Conservation (phyloP, 768 basidiomycete genomes). For the Mycena alexandri region DNA sequence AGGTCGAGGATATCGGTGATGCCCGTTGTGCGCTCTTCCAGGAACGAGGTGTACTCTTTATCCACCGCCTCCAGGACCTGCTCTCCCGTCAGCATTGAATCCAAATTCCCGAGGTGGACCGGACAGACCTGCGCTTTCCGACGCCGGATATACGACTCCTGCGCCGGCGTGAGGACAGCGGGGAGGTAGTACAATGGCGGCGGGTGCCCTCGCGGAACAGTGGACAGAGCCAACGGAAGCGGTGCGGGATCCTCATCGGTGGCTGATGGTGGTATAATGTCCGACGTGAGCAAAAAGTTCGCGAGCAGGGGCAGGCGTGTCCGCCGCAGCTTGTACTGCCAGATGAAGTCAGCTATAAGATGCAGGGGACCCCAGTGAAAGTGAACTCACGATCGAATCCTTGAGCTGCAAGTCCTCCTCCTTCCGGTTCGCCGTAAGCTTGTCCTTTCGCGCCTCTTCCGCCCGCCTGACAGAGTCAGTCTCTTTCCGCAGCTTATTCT, state of each 20-base stretch:
- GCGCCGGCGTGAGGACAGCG: conserved; percentile 72
- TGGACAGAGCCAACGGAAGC: conserved; percentile 55
- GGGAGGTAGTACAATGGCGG: conserved; percentile 86
- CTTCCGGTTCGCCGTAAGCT: conserved; percentile 78
- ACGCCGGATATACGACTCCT: conserved; percentile 74
- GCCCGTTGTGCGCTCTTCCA: conserved; percentile 67
- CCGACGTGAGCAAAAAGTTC: conserved; percentile 83
- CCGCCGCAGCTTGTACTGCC: conserved; percentile 79
- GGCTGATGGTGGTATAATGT: conserved; percentile 62
- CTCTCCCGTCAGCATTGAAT: conserved; percentile 10
- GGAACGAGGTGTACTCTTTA: conserved; percentile 78
- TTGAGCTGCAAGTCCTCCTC: conserved; percentile 87
- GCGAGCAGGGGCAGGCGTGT: conserved; percentile 79
- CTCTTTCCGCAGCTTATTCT: conserved; percentile 86
- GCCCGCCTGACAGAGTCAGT: conserved; percentile 87
- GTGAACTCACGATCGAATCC: conserved; percentile 78
- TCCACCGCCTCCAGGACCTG: conserved; percentile 74
- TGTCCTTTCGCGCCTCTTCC: conserved; percentile 90
- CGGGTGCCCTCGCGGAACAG: conserved; percentile 73
- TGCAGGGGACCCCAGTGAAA: conserved; percentile 13
- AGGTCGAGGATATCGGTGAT: conserved; percentile 73
- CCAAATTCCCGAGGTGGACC: background rate
- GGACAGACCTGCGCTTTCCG: conserved; percentile 72
- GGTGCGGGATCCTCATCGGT: conserved; percentile 49
- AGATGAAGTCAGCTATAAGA: background rate